Conservation (phyloP, 805 yeast species). For the Isabelozyma rhagii region DNA sequence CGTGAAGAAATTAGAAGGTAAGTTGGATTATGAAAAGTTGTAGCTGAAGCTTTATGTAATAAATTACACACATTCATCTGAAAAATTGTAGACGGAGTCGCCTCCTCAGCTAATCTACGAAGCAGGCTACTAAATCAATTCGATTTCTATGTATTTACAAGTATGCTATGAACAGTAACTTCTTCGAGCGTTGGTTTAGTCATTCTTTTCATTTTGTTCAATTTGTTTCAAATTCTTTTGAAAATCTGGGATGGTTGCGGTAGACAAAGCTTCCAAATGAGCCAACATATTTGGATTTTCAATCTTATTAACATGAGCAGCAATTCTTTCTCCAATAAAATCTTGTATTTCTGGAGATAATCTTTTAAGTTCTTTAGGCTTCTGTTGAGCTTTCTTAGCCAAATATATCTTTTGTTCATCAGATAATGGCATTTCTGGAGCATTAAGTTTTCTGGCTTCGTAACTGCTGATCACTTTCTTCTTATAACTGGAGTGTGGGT, state of each 20-base stretch:
- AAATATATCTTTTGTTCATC: slow-evolving; percentile 59
- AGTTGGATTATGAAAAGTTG: slow-evolving; percentile 90
- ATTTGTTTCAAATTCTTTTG: slow-evolving; percentile 22
- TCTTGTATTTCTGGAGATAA: slow-evolving; percentile 54
- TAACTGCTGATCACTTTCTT: slow-evolving; percentile 50
- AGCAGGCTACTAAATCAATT: not conserved
- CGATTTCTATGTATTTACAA: not conserved
- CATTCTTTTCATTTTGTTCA: slow-evolving; percentile 7
- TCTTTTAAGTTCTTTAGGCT: slow-evolving; percentile 32
- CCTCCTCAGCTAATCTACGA: not conserved
- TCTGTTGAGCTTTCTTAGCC: slow-evolving; percentile 45
- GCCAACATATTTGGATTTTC: slow-evolving; percentile 31
- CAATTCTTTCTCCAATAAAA: slow-evolving; percentile 51
- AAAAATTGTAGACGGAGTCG: no score
- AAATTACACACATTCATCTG: not conserved
- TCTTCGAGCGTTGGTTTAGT: not conserved
- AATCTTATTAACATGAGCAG: slow-evolving; percentile 34
- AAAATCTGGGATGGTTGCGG: slow-evolving; percentile 25
- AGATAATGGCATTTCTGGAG: slow-evolving; percentile 77
- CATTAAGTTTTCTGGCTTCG: slow-evolving; percentile 59
- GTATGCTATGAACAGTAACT: slow-evolving; percentile 1
- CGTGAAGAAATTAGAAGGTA: slow-evolving; percentile 94
- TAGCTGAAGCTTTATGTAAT: slow-evolving; percentile 22
- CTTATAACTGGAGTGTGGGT: slow-evolving; percentile 70
- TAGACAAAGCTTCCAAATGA: slow-evolving; percentile 39